Conservation (phyloP, 1,284 basidiomycete species). For the Flammula alnicola region DNA sequence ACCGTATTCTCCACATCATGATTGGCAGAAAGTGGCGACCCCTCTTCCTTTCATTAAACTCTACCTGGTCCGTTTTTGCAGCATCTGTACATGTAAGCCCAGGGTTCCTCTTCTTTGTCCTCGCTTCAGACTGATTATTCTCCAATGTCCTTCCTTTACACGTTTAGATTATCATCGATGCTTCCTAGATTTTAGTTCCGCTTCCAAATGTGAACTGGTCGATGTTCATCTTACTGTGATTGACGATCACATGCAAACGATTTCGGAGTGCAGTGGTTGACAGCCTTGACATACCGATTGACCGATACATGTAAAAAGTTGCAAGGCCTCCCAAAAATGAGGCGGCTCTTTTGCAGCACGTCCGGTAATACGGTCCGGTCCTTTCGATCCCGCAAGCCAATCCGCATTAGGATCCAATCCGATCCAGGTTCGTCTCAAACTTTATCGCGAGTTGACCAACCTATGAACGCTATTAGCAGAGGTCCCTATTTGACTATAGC, state of each 20-base stretch:
- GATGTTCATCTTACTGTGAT: neutral
- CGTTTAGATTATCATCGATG: neutral
- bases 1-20: too few relatives aligned
- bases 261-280: constrained; percentile 6
- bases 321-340: neutral
- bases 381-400: neutral
- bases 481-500: neutral
- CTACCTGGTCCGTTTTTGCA: neutral
- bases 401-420: too few relatives aligned
- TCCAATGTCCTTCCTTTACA: neutral
- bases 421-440: constrained; percentile 7
- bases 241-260: constrained; percentile 6
- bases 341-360: constrained; percentile 5
- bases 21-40: neutral
- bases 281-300: constrained; percentile 13
- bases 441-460: constrained; percentile 2
- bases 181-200: constrained; percentile 1
- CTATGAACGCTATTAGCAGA: too few relatives aligned
- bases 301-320: constrained; percentile 21
- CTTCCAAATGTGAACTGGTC: neutral
- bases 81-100: too few relatives aligned
- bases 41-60: neutral
- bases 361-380: constrained; percentile 1
- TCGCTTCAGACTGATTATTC: neutral
- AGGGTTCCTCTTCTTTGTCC: too few relatives aligned